Conservation (phyloP, 2,329 filamentous ascomycete species). For the Myrmaecium sp. region DNA sequence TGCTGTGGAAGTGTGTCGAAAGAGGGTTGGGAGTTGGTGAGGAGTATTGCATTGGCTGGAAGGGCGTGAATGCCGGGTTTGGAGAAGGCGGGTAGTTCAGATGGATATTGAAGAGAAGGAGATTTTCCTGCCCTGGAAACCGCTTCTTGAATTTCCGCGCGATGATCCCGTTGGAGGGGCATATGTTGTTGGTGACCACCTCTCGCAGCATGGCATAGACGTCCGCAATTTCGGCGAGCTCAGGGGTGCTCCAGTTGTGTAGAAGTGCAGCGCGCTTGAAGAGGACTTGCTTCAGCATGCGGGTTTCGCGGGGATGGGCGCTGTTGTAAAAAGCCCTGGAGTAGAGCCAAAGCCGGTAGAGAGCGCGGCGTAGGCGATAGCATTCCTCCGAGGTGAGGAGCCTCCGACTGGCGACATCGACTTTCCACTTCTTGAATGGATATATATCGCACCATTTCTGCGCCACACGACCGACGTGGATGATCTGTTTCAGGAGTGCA, state of each 20-base stretch:
- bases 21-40: conserved; percentile 10
- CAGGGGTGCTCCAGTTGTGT: conserved; percentile 39
- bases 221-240: conserved; percentile 44
- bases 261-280: conserved; percentile 37
- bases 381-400: conserved; percentile 33
- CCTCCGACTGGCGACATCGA: conserved; percentile 37
- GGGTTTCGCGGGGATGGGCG: conserved; percentile 32
- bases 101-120: conserved; percentile 35
- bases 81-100: conserved; percentile 28
- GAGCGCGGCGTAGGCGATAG: conserved; percentile 35
- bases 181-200: conserved; percentile 39
- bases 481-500: conserved; percentile 37
- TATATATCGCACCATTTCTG: conserved; percentile 44
- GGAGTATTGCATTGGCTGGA: conserved; percentile 9
- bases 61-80: conserved; percentile 17
- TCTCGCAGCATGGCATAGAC: conserved; percentile 38
- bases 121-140: conserved; percentile 31
- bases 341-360: conserved; percentile 46
- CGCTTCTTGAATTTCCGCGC: conserved; percentile 41
- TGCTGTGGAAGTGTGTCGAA: conserved; percentile 21
- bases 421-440: conserved; percentile 45
- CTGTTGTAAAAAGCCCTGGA: conserved; percentile 39
- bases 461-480: conserved; percentile 36
- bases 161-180: conserved; percentile 44
- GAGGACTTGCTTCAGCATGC: conserved; percentile 28